Evolutionary conservation across 176 grass and related monocot genomes (phyloP), one percentile per base, ranked within the genome.

Genomic region (Ensete ventricosum): DNA sequence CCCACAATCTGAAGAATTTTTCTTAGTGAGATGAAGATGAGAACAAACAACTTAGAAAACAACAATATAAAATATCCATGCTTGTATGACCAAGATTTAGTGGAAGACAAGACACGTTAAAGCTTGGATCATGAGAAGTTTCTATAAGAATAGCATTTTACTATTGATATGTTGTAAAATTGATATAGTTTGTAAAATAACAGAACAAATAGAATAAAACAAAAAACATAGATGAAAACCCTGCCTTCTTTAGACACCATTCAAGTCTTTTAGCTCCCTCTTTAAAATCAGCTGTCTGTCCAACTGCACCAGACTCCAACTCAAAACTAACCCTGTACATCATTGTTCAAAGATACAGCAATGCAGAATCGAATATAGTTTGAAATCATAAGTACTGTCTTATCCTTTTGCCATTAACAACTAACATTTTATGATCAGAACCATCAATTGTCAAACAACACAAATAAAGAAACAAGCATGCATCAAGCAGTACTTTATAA

Each of bases 191-290:
- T 43, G 34, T 65, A 65, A 65, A 65, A 27, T 21, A 65, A 26
- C 26, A 23, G 22, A 14, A 12, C 24, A 69, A 48, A 17, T 17
- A 43, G 34, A 43, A 43, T 19, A 21, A 8, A 62, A 25, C 19
- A 64, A 50, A 77, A 10, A 62, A 52, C 11, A 22, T 23, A 63
- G 7, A 43, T 43, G 10, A 50, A 43, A 34, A 25, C 20, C 80
- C 34, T 99, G 81, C 95, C 95, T 99, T 99, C 63, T 99, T 99
- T 76, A 99, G 75, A 83, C 80, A 87, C 95, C 95, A 99, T 78
- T 99, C 95, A 82, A 99, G 82, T 73, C 95, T 99, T 79, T 78
- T 94, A 73, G 84, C 83, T 62, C 90, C 95, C 87, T 99, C 95
- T 84, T 94, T 99, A 85, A 94, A 99, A 87, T 99, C 88, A 1